phyloP scores from a whole-genome alignment of 108 stramenopile species.

The Cyclotella cryptica region DNA sequence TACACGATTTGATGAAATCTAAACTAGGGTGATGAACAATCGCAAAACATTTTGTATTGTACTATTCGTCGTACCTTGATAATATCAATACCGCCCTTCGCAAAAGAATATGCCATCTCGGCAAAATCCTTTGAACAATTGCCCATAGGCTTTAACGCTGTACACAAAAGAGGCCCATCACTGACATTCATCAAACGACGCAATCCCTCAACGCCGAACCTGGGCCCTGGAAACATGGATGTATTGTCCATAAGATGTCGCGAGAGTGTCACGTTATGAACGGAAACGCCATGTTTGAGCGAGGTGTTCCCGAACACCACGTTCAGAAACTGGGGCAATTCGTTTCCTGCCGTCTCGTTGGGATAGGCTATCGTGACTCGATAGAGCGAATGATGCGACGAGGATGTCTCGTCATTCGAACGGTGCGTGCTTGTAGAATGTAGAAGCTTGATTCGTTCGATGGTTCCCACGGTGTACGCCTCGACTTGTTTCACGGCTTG shows the following conservation, averaged over 20 bases:
- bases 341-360: slow-evolving; percentile 34
- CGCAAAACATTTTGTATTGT: neutral
- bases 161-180: slow-evolving; percentile 29
- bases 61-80: slow-evolving; percentile 21
- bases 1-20: neutral
- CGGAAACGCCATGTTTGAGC: slow-evolving; percentile 31
- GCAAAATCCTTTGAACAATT: slow-evolving; percentile 31
- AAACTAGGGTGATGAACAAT: neutral
- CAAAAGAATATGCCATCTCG: slow-evolving; percentile 37
- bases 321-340: slow-evolving; percentile 41
- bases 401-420: too few species aligned
- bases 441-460: slow-evolving; percentile 22
- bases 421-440: neutral
- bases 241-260: slow-evolving; percentile 19
- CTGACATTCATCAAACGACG: slow-evolving; percentile 20
- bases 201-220: slow-evolving; percentile 35
- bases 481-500: slow-evolving; percentile 29
- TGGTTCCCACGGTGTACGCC: slow-evolving; percentile 29
- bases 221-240: slow-evolving; percentile 41
- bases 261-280: slow-evolving; percentile 23
- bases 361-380: slow-evolving; percentile 25
- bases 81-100: slow-evolving; percentile 43
- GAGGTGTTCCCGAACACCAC: slow-evolving; percentile 44
- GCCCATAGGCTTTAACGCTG: slow-evolving; percentile 43
- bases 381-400: too few species aligned